These are phyloP conservation scores for Fusarium fujikuroi DNA, from an alignment of 2,329 filamentous ascomycete genomes.

Conservation along the genomic window DNA sequence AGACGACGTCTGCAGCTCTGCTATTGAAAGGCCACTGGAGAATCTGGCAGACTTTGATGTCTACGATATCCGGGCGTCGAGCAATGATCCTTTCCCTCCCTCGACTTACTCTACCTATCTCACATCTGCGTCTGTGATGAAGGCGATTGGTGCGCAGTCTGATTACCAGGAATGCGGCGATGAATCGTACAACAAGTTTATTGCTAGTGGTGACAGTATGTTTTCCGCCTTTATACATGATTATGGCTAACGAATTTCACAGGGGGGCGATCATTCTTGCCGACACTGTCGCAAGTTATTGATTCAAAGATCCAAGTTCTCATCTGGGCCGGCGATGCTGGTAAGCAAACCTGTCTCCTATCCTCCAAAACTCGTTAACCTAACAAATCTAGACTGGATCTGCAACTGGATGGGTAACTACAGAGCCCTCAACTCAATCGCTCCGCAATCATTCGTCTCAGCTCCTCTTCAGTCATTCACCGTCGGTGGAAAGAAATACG, in stretches of 20 bases:
- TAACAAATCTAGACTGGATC: constrained; percentile 58
- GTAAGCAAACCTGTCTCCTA: constrained; percentile 24
- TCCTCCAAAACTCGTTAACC: too few relatives aligned
- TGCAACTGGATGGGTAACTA: constrained; percentile 66
- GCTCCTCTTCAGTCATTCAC: constrained; percentile 55
- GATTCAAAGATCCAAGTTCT: constrained; percentile 59
- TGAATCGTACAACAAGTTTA: constrained; percentile 27
- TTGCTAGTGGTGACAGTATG: constrained; percentile 38
- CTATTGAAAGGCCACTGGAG: constrained; percentile 24
- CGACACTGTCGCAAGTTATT: constrained; percentile 56
- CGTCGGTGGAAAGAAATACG: constrained; percentile 58
- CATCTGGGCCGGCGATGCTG: constrained; percentile 66
- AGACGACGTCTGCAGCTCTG: constrained; percentile 38
- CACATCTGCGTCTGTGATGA: constrained; percentile 21
- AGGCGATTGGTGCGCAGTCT: constrained; percentile 36
- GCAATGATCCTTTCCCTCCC: constrained; percentile 27
- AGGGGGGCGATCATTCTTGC: constrained; percentile 57
- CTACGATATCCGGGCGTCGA: constrained; percentile 56
- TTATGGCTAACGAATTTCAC: rapidly evolving
- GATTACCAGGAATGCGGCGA: constrained; percentile 34
- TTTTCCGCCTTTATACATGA: background rate
- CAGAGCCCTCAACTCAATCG: constrained; percentile 56
- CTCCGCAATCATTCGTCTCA: constrained; percentile 53
- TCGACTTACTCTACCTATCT: constrained; percentile 33
- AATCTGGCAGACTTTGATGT: constrained; percentile 52